phyloP scores from a whole-genome alignment of 2,329 filamentous ascomycete species.

The Calonectria multiphialidica region DNA sequence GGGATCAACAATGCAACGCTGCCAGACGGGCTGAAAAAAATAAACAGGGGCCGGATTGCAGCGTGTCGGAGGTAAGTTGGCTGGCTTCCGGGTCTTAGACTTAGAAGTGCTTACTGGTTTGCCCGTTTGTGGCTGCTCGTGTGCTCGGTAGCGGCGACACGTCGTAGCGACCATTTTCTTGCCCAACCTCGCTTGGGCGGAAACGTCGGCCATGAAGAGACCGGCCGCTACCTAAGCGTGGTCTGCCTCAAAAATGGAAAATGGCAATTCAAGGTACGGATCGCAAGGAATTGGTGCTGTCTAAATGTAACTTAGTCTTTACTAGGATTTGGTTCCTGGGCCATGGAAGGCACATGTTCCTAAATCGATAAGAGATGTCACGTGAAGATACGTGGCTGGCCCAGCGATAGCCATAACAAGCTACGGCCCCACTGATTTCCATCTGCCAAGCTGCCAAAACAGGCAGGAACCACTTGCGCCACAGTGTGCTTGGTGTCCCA shows the following conservation, averaged over 20 bases:
- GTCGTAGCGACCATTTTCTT: neutral
- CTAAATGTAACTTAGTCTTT: neutral
- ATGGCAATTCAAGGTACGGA: neutral
- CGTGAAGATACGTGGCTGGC: neutral
- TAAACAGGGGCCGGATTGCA: neutral
- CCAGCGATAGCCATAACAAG: neutral
- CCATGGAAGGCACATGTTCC: neutral
- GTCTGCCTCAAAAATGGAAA: neutral
- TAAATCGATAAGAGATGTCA: slow-evolving; percentile 2
- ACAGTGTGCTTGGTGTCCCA: slow-evolving; percentile 19
- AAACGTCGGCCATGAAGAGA: neutral
- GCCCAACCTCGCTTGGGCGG: neutral
- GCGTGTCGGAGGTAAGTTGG: neutral
- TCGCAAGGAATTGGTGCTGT: neutral
- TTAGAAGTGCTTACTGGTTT: neutral
- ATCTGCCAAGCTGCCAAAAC: slow-evolving; percentile 5
- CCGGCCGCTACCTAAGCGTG: neutral
- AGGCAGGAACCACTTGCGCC: slow-evolving; percentile 2
- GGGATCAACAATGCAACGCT: neutral
- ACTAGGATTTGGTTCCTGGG: neutral
- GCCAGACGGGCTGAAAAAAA: neutral
- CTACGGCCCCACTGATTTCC: neutral
- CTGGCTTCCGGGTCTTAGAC: neutral
- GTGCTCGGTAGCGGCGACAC: slow-evolving; percentile 1
- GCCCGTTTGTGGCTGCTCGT: neutral